These are phyloP conservation scores for Rosa hybrid DNA, from an alignment of 331 rosid species.

Conservation along the genomic window DNA sequence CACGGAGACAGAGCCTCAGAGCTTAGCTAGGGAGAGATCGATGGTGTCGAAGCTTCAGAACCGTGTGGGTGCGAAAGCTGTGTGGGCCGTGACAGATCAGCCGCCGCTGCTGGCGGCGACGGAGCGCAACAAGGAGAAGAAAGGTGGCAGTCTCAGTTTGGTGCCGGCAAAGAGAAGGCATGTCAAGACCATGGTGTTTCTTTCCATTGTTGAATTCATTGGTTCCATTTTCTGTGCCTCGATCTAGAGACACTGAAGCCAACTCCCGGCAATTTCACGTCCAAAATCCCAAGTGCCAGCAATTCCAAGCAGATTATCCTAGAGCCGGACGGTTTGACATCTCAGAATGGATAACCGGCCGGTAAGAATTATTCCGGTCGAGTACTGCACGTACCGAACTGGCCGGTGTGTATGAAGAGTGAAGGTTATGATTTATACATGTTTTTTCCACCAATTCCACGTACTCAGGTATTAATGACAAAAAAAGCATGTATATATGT, in stretches of 20 bases:
- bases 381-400: background rate
- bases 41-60: background rate
- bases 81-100: background rate
- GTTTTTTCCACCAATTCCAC: too few relatives aligned
- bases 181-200: background rate
- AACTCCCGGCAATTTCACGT: background rate
- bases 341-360: background rate
- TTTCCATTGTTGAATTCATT: background rate
- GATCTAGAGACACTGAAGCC: background rate
- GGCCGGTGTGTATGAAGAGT: background rate
- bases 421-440: background rate
- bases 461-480: too few relatives aligned
- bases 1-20: background rate
- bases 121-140: background rate
- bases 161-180: conserved; percentile 15
- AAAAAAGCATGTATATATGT: too few relatives aligned
- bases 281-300: background rate
- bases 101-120: background rate
- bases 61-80: background rate
- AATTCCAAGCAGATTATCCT: background rate
- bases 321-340: background rate
- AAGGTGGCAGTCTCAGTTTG: background rate
- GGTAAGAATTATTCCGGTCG: background rate
- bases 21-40: background rate
- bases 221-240: background rate